These are phyloP conservation scores for Aphanomyces invadans DNA, from an alignment of 352 stramenopile species.

Conservation along the genomic window DNA sequence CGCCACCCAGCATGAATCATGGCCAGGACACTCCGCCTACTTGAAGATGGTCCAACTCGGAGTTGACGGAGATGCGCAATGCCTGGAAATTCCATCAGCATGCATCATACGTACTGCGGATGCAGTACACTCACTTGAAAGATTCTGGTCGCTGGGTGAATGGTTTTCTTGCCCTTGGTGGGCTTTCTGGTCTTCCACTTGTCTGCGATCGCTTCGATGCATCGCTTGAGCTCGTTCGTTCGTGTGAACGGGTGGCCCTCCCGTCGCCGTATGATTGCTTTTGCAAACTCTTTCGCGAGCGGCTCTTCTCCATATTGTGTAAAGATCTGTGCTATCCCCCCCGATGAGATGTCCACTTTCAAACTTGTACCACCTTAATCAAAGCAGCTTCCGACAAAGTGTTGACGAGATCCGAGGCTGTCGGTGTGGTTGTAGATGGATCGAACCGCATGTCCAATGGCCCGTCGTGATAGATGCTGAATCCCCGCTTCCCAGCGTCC, in stretches of 20 bases:
- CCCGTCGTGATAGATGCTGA: constrained; percentile 65
- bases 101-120: neutral
- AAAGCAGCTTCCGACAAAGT: constrained; percentile 62
- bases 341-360: no score
- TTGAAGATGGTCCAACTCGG: constrained; percentile 65
- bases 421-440: constrained; percentile 31
- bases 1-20: neutral
- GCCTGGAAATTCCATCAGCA: constrained; percentile 25
- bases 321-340: no score
- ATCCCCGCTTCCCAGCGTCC: constrained; percentile 52
- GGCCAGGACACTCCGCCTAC: no score
- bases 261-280: constrained; percentile 63
- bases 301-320: constrained; percentile 58
- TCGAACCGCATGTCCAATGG: constrained; percentile 79
- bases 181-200: constrained; percentile 40
- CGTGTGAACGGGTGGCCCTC: constrained; percentile 50
- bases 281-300: constrained; percentile 71
- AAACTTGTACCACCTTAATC: constrained; percentile 43
- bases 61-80: constrained; percentile 72
- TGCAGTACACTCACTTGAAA: constrained; percentile 36
- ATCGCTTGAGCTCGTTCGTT: constrained; percentile 57
- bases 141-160: constrained; percentile 64
- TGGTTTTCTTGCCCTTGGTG: constrained; percentile 27
- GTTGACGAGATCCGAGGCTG: constrained; percentile 62
- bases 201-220: constrained; percentile 66